These are phyloP conservation scores for Luffa aegyptiaca DNA, from an alignment of 306 rosid species.

Conservation along the genomic window DNA sequence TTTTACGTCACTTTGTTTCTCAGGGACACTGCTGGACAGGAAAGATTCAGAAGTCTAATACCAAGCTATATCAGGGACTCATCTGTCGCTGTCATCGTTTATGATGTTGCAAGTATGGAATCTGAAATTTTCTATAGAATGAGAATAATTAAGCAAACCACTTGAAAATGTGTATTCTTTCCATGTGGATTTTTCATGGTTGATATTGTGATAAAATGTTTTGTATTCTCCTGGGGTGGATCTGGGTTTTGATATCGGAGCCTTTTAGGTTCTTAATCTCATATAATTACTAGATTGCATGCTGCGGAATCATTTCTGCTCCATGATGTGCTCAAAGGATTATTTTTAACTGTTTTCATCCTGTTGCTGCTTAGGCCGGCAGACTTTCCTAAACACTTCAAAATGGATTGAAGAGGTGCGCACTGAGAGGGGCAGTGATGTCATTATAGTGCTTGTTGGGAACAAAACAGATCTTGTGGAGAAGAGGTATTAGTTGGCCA, in stretches of 20 bases:
- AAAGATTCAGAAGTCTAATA: slow-evolving; percentile 55
- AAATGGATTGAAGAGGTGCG: slow-evolving; percentile 95
- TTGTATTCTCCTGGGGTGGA: background rate
- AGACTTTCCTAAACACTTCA: slow-evolving; percentile 64
- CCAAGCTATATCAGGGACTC: slow-evolving; percentile 56
- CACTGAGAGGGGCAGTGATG: slow-evolving; percentile 81
- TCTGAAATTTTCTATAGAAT: background rate
- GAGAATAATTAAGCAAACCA: background rate
- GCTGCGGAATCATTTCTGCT: background rate
- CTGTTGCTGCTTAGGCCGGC: slow-evolving; percentile 37
- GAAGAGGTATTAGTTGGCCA: slow-evolving; percentile 48
- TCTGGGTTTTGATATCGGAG: background rate
- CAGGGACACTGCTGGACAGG: slow-evolving; percentile 59
- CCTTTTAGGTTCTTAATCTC: background rate
- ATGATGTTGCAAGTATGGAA: slow-evolving; percentile 43
- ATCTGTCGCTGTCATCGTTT: slow-evolving; percentile 48
- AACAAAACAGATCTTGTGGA: slow-evolving; percentile 93
- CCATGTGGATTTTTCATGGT: slow-evolving; percentile 4
- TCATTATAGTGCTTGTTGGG: slow-evolving; percentile 77
- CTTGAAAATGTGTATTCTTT: background rate
- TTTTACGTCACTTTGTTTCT: background rate
- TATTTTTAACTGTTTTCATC: background rate
- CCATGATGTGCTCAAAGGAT: background rate
- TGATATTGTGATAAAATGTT: background rate
- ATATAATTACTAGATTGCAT: background rate